phyloP scores from a whole-genome alignment of 164 flowering plant species.

The Aristolochia fimbriata region DNA sequence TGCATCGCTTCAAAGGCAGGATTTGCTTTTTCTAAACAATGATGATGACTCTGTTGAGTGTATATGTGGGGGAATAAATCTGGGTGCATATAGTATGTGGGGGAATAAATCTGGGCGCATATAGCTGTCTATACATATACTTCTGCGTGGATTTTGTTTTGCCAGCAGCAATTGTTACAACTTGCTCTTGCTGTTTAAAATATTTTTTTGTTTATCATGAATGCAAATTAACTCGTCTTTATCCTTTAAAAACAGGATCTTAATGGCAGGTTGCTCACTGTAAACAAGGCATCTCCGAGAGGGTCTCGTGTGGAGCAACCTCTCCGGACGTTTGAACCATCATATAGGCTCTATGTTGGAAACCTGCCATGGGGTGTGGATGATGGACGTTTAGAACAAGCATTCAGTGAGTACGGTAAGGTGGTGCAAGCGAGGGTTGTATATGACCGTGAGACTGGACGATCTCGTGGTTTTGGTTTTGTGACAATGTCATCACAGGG shows the following conservation, averaged over 20 bases:
- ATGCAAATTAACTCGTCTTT: background rate
- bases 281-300: slow-evolving; percentile 83
- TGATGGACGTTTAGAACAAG: slow-evolving; percentile 44
- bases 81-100: too few relatives aligned
- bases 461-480: slow-evolving; percentile 69
- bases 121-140: too few relatives aligned
- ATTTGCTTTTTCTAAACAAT: too few relatives aligned
- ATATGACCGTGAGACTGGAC: slow-evolving; percentile 45
- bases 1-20: too few relatives aligned
- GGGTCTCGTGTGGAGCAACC: slow-evolving; percentile 56
- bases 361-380: slow-evolving; percentile 61
- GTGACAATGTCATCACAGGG: slow-evolving; percentile 53
- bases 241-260: slow-evolving; percentile 41
- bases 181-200: too few relatives aligned
- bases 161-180: too few relatives aligned
- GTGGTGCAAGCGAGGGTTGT: slow-evolving; percentile 54
- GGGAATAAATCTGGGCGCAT: too few relatives aligned
- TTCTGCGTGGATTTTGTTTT: too few relatives aligned
- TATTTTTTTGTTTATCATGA: background rate
- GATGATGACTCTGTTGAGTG: too few relatives aligned
- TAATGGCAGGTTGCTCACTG: slow-evolving; percentile 68
- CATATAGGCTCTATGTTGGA: slow-evolving; percentile 48
- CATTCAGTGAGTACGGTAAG: slow-evolving; percentile 60
- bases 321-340: slow-evolving; percentile 35
- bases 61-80: too few relatives aligned